Evolutionary conservation across 225 moss, liverwort and hornwort genomes (phyloP).

Genomic region (Marchantia polymorpha): DNA sequence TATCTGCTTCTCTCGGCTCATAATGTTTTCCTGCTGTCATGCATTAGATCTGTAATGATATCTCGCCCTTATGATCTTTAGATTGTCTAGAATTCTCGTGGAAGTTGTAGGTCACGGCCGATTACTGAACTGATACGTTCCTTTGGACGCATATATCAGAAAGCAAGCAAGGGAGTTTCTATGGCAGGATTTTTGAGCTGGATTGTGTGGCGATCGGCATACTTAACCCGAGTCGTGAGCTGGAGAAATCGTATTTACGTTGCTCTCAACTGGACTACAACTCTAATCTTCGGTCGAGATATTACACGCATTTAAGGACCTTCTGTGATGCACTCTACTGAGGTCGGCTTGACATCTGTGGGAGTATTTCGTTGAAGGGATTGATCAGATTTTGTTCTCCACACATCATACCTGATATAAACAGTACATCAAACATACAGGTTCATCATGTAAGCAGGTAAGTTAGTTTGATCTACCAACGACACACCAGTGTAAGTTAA

Average conservation of each 20-base stretch:
- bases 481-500: no score
- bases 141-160: slow-evolving; percentile 13
- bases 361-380: no score
- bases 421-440: no score
- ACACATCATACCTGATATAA: no score
- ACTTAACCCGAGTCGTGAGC: slow-evolving; percentile 75
- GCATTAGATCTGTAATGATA: no score
- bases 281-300: slow-evolving; percentile 77
- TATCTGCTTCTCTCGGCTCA: no score
- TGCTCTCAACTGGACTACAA: slow-evolving; percentile 72
- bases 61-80: not conserved
- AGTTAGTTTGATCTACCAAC: no score
- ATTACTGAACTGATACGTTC: not conserved
- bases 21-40: no score
- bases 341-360: not conserved
- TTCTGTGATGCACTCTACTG: not conserved
- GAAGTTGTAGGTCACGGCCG: not conserved
- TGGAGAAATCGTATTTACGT: slow-evolving; percentile 90
- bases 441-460: no score
- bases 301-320: slow-evolving; percentile 62
- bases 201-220: slow-evolving; percentile 88
- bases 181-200: slow-evolving; percentile 80
- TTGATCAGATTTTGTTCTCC: no score
- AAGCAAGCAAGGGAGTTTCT: slow-evolving; percentile 45
- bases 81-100: not conserved